Base-by-base conservation (phyloP, 164 flowering plant species). In the Vitis cinerea region DNA sequence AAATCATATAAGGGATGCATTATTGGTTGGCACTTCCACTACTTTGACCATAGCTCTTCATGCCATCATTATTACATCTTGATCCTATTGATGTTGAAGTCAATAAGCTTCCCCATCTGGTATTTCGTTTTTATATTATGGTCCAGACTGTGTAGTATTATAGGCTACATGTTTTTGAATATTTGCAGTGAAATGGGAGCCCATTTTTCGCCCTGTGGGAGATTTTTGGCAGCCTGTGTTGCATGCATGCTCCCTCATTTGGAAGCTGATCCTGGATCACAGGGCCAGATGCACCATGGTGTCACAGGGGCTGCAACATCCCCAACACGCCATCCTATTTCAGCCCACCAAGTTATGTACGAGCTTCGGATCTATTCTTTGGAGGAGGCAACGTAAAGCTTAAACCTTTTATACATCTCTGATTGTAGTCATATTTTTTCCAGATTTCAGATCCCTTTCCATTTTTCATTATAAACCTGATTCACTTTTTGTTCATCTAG, bases 181-280 rank as follows among this genome's bases (percentile, higher is more conserved):
- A 61, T 62, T 70, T 80, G 75, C 93, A 96, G 99, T 85, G 99
- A 96, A 82, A 96, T 96, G 99, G 99, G 99, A 66, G 97, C 99
- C 53, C 99, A 96, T 80, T 93, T 96, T 86, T 96, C 99, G 9
- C 99, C 99, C 9, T 96, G 99, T 81, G 99, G 99, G 58, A 90
- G 90, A 81, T 96, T 80, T 83, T 85, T 96, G 78, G 99, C 98
- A 11, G 99, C 92, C 2, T 93, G 99, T 88, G 99, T 96, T 60
- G 96, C 98, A 62, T 96, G 99, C 69, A 71, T 90, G 78, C 81
- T 87, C 63, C 97, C 98, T 63, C 85, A 81, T 68, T 47, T 75
- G 71, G 99, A 96, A 83, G 82, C 83, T 75, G 99, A 93, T 76
- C 75, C 88, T 67, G 99, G 92, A 67, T 66, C 85, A 27, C 97